These are phyloP conservation scores for Rhizoctonia solani DNA, from an alignment of 1,284 basidiomycete genomes.

Conservation along the genomic window DNA sequence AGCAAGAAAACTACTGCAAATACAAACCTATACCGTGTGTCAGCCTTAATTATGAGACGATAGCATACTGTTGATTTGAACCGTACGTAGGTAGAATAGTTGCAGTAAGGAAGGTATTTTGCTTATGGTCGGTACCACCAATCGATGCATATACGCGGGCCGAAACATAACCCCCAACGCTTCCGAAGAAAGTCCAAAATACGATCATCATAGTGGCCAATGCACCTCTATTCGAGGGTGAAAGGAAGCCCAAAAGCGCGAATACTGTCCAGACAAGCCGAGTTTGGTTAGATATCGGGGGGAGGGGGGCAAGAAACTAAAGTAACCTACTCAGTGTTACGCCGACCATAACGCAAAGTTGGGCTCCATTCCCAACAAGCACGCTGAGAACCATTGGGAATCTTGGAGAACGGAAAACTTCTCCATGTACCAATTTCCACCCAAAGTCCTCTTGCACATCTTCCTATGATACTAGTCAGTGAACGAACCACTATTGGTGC, in stretches of 20 bases:
- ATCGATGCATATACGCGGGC: conserved; percentile 83
- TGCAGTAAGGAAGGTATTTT: conserved; percentile 87
- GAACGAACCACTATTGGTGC: neutral
- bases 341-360: conserved; percentile 85
- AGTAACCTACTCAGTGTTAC: conserved; percentile 74
- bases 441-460: conserved; percentile 98
- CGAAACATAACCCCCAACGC: conserved; percentile 88
- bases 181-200: conserved; percentile 94
- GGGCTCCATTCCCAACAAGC: conserved; percentile 88
- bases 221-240: conserved; percentile 92
- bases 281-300: neutral
- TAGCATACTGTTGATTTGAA: conserved; percentile 21
- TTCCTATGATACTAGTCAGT: conserved; percentile 58
- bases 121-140: conserved; percentile 78
- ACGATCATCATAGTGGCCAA: conserved; percentile 96
- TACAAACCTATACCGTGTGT: conserved; percentile 58
- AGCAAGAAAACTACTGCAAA: conserved; percentile 84
- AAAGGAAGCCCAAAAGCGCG: conserved; percentile 95
- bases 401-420: conserved; percentile 88
- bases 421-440: conserved; percentile 96
- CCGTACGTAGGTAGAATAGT: conserved; percentile 81
- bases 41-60: conserved; percentile 33
- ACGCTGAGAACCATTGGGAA: conserved; percentile 82
- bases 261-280: conserved; percentile 63
- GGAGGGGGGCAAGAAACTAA: neutral